A percentile compares a stretch with the other conserved stretches of the same genome.
Conservation (phyloP, 2,329 filamentous ascomycete species). For the Aspergillus phoenicis region DNA sequence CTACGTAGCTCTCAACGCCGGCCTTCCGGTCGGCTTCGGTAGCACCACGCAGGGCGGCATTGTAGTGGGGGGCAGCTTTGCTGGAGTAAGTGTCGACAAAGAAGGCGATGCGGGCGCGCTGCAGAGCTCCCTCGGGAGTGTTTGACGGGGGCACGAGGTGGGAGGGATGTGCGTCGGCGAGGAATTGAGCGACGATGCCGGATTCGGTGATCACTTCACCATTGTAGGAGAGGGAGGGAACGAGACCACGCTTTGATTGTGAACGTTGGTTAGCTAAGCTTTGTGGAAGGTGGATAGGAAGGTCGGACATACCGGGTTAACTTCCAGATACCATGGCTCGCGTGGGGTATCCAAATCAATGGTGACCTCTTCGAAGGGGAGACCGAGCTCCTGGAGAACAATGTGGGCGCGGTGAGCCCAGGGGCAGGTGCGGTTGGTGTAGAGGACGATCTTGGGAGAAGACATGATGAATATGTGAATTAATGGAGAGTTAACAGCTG, state of each 20-base stretch:
- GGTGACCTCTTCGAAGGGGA: slow-evolving; percentile 70
- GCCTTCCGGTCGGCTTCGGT: slow-evolving; percentile 54
- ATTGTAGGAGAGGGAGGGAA: slow-evolving; percentile 69
- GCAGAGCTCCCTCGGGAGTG: slow-evolving; percentile 58
- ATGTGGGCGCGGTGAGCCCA: slow-evolving; percentile 78
- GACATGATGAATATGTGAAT: slow-evolving; percentile 28
- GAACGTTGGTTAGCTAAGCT: neutral
- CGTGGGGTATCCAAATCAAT: slow-evolving; percentile 72
- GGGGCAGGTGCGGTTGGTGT: slow-evolving; percentile 71
- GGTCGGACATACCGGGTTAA: slow-evolving; percentile 63
- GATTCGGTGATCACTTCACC: slow-evolving; percentile 75
- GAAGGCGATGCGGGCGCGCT: slow-evolving; percentile 68
- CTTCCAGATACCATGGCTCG: slow-evolving; percentile 70
- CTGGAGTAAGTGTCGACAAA: slow-evolving; percentile 71
- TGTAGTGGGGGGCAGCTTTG: slow-evolving; percentile 59
- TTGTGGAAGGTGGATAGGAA: neutral
- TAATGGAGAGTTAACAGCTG: neutral
- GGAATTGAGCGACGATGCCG: slow-evolving; percentile 70
- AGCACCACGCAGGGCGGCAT: slow-evolving; percentile 52
- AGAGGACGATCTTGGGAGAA: slow-evolving; percentile 62
- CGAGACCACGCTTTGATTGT: slow-evolving; percentile 63
- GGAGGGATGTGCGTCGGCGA: slow-evolving; percentile 69
- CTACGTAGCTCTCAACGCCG: slow-evolving; percentile 55
- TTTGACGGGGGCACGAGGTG: slow-evolving; percentile 62
- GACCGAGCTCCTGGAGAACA: slow-evolving; percentile 64